Percentiles rank a stretch among this genome's conserved stretches.
These are phyloP conservation scores for Aspergillus novofumigatus DNA, from an alignment of 2,329 filamentous ascomycete genomes.

Conservation along the genomic window DNA sequence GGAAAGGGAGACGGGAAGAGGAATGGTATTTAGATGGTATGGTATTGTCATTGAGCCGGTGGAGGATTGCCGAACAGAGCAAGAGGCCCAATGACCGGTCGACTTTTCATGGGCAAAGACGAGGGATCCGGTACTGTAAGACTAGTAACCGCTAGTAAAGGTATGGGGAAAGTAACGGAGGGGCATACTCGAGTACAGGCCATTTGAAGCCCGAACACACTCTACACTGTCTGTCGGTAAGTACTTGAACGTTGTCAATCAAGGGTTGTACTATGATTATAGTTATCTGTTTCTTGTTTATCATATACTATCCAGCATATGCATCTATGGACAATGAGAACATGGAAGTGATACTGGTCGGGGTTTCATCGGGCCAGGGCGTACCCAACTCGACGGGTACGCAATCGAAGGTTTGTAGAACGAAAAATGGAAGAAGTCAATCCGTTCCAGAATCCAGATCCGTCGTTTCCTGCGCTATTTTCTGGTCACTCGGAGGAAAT, in stretches of 20 bases:
- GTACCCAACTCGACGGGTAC: slow-evolving; percentile 14
- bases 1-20: not conserved
- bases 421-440: slow-evolving; percentile 24
- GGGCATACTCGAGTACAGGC: too few relatives aligned
- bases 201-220: too few relatives aligned
- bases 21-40: not conserved
- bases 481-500: not conserved
- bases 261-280: not conserved
- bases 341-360: too few relatives aligned
- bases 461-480: slow-evolving; percentile 1
- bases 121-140: not conserved
- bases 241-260: not conserved
- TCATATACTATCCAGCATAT: not conserved
- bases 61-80: slow-evolving; percentile 5
- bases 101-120: not conserved
- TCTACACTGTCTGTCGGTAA: too few relatives aligned
- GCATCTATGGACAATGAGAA: not conserved
- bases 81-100: slow-evolving; percentile 10
- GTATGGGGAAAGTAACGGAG: not conserved
- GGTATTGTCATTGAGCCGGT: not conserved
- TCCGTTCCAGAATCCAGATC: slow-evolving; percentile 10
- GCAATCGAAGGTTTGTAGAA: slow-evolving; percentile 23
- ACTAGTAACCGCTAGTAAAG: not conserved
- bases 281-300: not conserved
- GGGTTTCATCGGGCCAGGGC: not conserved